phyloP scores from a whole-genome alignment of 2,329 filamentous ascomycete species.

The Didymella pomorum region DNA sequence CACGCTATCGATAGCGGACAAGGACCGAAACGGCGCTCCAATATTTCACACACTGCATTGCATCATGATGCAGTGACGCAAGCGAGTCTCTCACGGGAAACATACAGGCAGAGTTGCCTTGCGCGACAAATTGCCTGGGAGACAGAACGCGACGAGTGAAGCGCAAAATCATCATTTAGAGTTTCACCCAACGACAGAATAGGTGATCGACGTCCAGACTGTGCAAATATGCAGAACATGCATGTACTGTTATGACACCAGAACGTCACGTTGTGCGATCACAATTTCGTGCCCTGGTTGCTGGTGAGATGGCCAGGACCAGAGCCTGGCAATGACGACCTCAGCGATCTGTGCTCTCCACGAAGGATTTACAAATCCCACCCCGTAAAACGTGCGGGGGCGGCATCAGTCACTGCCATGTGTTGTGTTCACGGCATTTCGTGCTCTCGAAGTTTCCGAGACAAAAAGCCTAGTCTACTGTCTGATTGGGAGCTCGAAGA shows the following conservation, averaged over 20 bases:
- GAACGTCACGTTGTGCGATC: slow-evolving; percentile 4
- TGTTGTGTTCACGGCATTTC: not conserved
- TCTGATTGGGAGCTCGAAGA: slow-evolving; percentile 10
- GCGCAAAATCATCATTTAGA: not conserved
- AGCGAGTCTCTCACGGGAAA: not conserved
- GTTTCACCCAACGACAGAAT: not conserved
- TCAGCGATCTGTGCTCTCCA: not conserved
- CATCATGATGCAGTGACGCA: slow-evolving; percentile 19
- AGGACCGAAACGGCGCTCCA: slow-evolving; percentile 27
- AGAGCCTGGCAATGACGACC: not conserved
- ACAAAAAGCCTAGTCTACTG: not conserved
- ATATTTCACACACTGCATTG: slow-evolving; percentile 25
- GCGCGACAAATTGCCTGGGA: not conserved
- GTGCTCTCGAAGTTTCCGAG: slow-evolving; percentile 2
- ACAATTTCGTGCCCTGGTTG: not conserved
- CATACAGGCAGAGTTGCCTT: not conserved
- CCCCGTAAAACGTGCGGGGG: slow-evolving; percentile 5
- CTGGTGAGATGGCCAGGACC: not conserved
- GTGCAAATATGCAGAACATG: not conserved
- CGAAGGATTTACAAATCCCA: not conserved
- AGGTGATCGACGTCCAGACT: not conserved
- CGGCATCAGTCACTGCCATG: slow-evolving; percentile 2
- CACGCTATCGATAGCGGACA: slow-evolving; percentile 32
- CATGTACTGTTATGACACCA: not conserved
- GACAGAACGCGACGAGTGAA: not conserved